A percentile compares a stretch with the other conserved stretches of the same genome.
phyloP scores from a whole-genome alignment of 169 alveolate genomes.

The Plasmodium vivax region DNA sequence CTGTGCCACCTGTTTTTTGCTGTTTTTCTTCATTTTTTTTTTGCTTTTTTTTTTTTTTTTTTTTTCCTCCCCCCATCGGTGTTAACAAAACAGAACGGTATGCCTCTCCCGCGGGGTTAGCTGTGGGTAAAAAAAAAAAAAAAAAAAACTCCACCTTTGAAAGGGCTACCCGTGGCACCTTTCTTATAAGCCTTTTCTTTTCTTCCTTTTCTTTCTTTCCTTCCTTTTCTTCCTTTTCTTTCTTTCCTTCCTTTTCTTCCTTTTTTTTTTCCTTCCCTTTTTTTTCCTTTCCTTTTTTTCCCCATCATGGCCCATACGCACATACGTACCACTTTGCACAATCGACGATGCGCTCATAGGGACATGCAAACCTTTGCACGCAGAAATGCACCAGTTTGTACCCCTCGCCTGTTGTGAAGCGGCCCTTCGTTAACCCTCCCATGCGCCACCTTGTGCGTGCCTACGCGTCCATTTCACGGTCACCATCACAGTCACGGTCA shows the following conservation, averaged over 20 bases:
- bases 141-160: neutral
- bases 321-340: neutral
- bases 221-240: neutral
- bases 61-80: neutral
- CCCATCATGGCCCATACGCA: neutral
- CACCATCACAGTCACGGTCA: too few species aligned
- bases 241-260: neutral
- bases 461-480: neutral
- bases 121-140: neutral
- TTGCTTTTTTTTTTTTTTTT: neutral
- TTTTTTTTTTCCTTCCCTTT: neutral
- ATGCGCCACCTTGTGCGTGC: neutral
- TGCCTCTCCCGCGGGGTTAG: neutral
- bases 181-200: neutral
- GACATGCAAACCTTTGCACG: neutral
- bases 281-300: neutral
- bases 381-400: neutral
- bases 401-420: neutral
- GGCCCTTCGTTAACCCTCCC: neutral
- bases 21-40: neutral
- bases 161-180: neutral
- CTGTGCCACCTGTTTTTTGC: neutral
- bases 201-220: neutral
- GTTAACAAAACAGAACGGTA: neutral
- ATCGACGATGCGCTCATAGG: neutral